phyloP scores from a whole-genome alignment of 306 rosid species.

The Amphicarpaea edgeworthii region DNA sequence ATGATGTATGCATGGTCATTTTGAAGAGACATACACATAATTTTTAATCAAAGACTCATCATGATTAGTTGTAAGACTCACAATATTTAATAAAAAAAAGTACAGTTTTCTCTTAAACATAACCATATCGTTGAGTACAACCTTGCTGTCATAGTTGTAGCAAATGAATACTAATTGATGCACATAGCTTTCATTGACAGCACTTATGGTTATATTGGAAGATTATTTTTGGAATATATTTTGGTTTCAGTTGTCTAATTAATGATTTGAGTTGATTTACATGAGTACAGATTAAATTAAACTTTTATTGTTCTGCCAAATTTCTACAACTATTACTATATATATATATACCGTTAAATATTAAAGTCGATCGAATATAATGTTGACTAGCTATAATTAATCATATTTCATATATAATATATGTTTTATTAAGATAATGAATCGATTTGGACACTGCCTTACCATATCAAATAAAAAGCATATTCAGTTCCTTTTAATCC shows the following conservation, averaged over 20 bases:
- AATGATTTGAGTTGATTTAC: neutral
- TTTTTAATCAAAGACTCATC: neutral
- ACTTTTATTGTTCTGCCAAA: neutral
- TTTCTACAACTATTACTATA: neutral
- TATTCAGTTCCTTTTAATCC: neutral
- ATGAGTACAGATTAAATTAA: neutral
- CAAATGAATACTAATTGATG: conserved; percentile 24
- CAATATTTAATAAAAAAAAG: neutral
- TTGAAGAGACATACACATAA: neutral
- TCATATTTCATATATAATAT: no score
- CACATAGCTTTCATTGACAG: conserved; percentile 8
- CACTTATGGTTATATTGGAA: neutral
- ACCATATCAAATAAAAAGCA: neutral
- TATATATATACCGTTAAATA: neutral
- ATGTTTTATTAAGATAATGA: neutral
- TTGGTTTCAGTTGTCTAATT: neutral
- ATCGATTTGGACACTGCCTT: neutral
- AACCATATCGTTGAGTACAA: neutral
- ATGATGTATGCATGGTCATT: neutral
- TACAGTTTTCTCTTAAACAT: neutral
- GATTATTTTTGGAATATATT: neutral
- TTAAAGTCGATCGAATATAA: neutral
- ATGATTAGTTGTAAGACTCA: neutral
- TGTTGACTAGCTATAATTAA: neutral
- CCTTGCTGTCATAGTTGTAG: conserved; percentile 41